Evolutionary conservation across 108 stramenopile genomes (phyloP), one percentile per base, ranked within the genome.

Genomic region (Cyclostephanos invisitatus): DNA sequence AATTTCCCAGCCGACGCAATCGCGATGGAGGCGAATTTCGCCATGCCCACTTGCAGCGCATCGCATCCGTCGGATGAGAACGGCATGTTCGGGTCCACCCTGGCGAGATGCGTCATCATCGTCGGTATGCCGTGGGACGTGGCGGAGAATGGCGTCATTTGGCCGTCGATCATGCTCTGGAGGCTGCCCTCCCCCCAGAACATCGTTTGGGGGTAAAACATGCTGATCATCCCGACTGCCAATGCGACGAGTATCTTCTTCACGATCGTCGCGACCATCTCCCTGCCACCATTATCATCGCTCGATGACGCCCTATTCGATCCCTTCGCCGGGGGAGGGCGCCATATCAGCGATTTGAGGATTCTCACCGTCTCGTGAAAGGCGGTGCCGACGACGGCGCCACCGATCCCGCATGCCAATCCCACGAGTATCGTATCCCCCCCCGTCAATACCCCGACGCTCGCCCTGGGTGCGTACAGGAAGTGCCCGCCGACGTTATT

Each of bases 401-500:
- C 88, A 7, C 79, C 81, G 18, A 83, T 50, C 35, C 88, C 86
- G 40, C 67, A 81, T 6, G 40, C 59, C 18, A 84, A 35, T 0
- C 86, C 70, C 0, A 68, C 70, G 15, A 67, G 21, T 9, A 84
- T 57, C 75, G 78, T 75, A 3, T 68, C 67, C 21, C 68, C 55
- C 28, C 86, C 82, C 11, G 64, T 67, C 25, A 86, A 20, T 0
- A 51, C 27, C 4, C 72, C 79, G 11, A 75, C 64, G 10, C 68
- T 69, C 29, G 75, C 75, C 46, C 62, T 61, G 27, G 81, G 37
- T 24, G 70, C 82, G 48, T 86, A 85, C 15, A 55, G 24, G 56
- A 89, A 89, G 66, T 89, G 88, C 0, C 88, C 88, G 0, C 85
- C 88, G 7, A 86, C 69, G 40, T 62, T 18, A n/a, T 48, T 28